Percentiles rank a stretch among this genome's conserved stretches.
Evolutionary conservation across 1,139 yeast genomes (phyloP).

Genomic region (Yamadazyma triangularis): DNA sequence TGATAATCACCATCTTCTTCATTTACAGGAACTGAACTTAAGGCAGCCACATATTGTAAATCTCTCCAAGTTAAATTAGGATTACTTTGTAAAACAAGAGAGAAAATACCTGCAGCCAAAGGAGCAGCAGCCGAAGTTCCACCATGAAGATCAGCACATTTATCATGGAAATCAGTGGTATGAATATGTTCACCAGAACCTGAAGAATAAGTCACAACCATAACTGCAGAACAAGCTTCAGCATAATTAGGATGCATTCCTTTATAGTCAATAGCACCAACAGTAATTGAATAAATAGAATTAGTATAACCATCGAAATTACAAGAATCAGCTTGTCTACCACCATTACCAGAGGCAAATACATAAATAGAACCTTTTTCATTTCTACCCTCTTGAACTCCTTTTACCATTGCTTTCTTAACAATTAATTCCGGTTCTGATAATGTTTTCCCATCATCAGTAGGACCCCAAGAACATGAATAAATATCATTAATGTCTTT

Average conservation of each 20-base stretch:
- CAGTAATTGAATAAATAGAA: conserved; percentile 90
- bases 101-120: conserved; percentile 89
- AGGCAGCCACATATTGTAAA: conserved; percentile 76
- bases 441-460: conserved; percentile 85
- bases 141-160: conserved; percentile 75
- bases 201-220: conserved; percentile 93
- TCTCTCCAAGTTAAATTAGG: conserved; percentile 96
- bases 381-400: conserved; percentile 78
- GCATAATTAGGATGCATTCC: conserved; percentile 87
- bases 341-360: conserved; percentile 97
- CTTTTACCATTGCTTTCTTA: conserved; percentile 75
- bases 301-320: conserved; percentile 98
- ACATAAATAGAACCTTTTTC: conserved; percentile 87
- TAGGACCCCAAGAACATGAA: conserved; percentile 99
- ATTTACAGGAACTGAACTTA: conserved; percentile 67
- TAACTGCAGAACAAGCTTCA: conserved; percentile 91
- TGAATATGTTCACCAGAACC: conserved; percentile 89
- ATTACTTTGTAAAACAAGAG: conserved; percentile 75
- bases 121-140: conserved; percentile 99
- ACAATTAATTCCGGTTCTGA: conserved; percentile 81
- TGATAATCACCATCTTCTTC: conserved; percentile 71
- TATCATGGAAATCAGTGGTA: conserved; percentile 78
- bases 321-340: conserved; percentile 76
- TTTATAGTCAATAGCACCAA: conserved; percentile 85
- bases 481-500: conserved; percentile 83